phyloP scores from a whole-genome alignment of 2,329 filamentous ascomycete genomes.

The Calonectria hongkongensis region DNA sequence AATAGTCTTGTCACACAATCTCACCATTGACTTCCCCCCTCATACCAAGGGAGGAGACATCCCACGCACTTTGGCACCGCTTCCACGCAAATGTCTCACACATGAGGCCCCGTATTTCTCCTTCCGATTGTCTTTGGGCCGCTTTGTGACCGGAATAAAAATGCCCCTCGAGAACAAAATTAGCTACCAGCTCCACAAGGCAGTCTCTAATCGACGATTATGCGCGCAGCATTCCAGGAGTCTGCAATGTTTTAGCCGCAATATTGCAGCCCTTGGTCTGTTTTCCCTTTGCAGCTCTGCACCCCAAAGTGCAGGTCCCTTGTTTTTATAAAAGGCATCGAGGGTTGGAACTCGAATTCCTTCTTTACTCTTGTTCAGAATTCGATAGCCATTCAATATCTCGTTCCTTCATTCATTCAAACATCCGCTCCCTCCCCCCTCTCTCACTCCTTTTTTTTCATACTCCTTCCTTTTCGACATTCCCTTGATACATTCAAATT shows the following conservation, averaged over 20 bases:
- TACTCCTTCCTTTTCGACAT: neutral
- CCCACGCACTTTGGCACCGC: slow-evolving; percentile 3
- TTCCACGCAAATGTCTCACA: slow-evolving; percentile 23
- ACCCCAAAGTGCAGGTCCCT: neutral
- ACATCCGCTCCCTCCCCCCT: neutral
- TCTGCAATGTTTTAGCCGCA: slow-evolving; percentile 35
- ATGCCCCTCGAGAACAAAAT: slow-evolving; percentile 16
- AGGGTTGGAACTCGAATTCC: neutral
- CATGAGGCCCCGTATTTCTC: slow-evolving; percentile 15
- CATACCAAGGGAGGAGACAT: slow-evolving; percentile 10
- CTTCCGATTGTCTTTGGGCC: slow-evolving; percentile 25
- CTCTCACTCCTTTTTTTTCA: neutral
- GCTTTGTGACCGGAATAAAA: neutral
- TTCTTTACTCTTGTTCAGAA: neutral
- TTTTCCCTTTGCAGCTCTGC: neutral
- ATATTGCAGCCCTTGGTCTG: slow-evolving; percentile 30
- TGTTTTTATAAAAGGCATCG: slow-evolving; percentile 27
- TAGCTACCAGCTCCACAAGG: slow-evolving; percentile 20
- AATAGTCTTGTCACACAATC: slow-evolving; percentile 5
- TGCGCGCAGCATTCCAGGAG: slow-evolving; percentile 40
- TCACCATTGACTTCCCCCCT: slow-evolving; percentile 4
- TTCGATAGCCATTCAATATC: neutral
- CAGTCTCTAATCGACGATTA: slow-evolving; percentile 29
- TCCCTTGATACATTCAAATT: slow-evolving; percentile 16
- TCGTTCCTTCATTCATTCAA: slow-evolving; percentile 15